Conservation (phyloP, 176 grass and related monocot genomes). For the Guadua angustifolia region DNA sequence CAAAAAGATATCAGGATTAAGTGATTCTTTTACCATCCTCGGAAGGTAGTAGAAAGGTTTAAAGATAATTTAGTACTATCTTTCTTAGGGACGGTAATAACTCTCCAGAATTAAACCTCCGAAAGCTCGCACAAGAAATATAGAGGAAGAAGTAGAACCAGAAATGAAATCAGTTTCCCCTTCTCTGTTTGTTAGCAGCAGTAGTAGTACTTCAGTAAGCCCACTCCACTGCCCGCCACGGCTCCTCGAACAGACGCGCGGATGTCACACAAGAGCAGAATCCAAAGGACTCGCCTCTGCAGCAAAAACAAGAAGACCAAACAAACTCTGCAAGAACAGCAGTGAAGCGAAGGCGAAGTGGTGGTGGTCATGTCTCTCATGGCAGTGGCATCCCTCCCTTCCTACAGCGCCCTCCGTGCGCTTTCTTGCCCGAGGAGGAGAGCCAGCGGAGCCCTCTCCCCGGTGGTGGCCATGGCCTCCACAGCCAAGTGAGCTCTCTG, state of each 20-base stretch:
- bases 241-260: neutral
- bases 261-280: neutral
- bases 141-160: no score
- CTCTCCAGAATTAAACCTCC: no score
- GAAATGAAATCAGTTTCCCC: no score
- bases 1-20: no score
- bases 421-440: neutral
- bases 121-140: no score
- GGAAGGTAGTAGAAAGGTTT: no score
- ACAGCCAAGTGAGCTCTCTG: constrained; percentile 33
- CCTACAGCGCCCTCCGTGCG: neutral
- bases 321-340: neutral
- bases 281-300: neutral
- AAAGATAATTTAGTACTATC: no score
- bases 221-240: constrained; percentile 4
- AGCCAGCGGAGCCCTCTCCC: neutral
- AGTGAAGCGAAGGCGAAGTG: neutral
- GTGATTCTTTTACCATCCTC: no score
- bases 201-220: neutral
- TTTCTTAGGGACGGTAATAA: no score
- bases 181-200: no score
- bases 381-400: neutral
- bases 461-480: constrained; percentile 50
- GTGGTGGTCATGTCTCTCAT: constrained; percentile 31
- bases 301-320: neutral